phyloP scores from a whole-genome alignment of 495 filamentous ascomycete genomes.

The Hyaloscypha finlandica region DNA sequence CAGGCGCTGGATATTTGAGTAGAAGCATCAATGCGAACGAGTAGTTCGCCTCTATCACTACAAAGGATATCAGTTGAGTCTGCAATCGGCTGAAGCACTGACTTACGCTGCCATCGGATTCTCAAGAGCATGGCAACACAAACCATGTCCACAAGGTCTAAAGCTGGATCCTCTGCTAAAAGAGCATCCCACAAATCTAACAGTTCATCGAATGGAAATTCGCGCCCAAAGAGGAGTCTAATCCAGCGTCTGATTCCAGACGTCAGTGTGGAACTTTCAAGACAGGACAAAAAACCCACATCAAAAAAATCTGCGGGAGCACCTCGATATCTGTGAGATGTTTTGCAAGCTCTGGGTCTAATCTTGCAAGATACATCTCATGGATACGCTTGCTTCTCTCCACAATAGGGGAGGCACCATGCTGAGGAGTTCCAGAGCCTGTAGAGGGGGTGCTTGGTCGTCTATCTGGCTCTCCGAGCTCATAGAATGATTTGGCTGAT shows the following conservation, averaged over 20 bases:
- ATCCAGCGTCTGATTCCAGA: constrained; percentile 76
- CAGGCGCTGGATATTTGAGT: constrained; percentile 76
- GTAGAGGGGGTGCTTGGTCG: constrained; percentile 24
- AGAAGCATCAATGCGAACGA: constrained; percentile 78
- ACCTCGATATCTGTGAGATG: constrained; percentile 86
- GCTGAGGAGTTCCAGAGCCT: constrained; percentile 35
- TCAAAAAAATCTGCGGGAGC: constrained; percentile 94
- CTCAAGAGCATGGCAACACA: constrained; percentile 93
- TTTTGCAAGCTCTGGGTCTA: constrained; percentile 79
- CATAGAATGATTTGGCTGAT: constrained; percentile 83
- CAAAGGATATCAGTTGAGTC: constrained; percentile 9
- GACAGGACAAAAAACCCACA: constrained; percentile 55
- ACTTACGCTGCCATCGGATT: constrained; percentile 81
- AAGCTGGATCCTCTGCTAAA: constrained; percentile 83
- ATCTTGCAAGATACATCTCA: constrained; percentile 70
- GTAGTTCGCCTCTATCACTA: constrained; percentile 85
- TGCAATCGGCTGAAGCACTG: not conserved
- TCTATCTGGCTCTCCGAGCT: constrained; percentile 49
- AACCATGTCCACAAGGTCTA: constrained; percentile 82
- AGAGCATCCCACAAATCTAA: constrained; percentile 87
- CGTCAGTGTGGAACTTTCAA: constrained; percentile 4
- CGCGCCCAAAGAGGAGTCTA: constrained; percentile 86
- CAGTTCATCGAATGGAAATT: constrained; percentile 86
- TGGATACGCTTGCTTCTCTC: constrained; percentile 83
- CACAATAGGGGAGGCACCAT: constrained; percentile 73